These are phyloP conservation scores for Saccharomycopsis fodiens DNA, from an alignment of 805 yeast species.

Conservation along the genomic window DNA sequence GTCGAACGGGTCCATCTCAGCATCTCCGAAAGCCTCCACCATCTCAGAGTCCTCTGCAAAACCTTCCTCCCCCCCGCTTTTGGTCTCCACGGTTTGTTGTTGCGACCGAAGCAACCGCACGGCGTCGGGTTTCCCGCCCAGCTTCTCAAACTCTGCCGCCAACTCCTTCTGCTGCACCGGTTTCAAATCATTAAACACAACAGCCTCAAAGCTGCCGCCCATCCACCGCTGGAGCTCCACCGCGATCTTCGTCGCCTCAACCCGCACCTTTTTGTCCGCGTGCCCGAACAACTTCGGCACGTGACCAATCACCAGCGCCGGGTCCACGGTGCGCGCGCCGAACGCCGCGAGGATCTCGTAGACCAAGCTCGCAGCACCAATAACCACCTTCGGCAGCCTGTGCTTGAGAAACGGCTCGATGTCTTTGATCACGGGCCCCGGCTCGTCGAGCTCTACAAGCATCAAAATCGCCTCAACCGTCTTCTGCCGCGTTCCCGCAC, in stretches of 20 bases:
- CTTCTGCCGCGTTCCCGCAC: slow-evolving; percentile 65
- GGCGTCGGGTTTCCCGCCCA: slow-evolving; percentile 39
- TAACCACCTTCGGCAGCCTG: slow-evolving; percentile 69
- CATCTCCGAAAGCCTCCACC: slow-evolving; percentile 22
- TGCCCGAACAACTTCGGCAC: slow-evolving; percentile 72
- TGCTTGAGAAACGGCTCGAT: slow-evolving; percentile 55
- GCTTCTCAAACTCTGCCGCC: slow-evolving; percentile 54
- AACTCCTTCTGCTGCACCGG: slow-evolving; percentile 90
- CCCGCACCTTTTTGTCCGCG: slow-evolving; percentile 80
- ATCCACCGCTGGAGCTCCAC: slow-evolving; percentile 69
- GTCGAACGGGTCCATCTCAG: slow-evolving; percentile 56
- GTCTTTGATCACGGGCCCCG: slow-evolving; percentile 60
- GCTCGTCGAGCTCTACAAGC: slow-evolving; percentile 58
- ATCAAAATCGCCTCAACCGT: slow-evolving; percentile 54
- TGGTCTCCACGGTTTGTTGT: slow-evolving; percentile 26
- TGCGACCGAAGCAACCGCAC: slow-evolving; percentile 49
- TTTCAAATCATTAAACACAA: slow-evolving; percentile 65
- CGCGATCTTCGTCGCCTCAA: slow-evolving; percentile 62
- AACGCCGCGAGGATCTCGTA: slow-evolving; percentile 46
- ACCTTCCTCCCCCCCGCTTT: slow-evolving; percentile 23
- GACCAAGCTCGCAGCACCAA: slow-evolving; percentile 55
- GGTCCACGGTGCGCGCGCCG: slow-evolving; percentile 57
- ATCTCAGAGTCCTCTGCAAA: slow-evolving; percentile 35
- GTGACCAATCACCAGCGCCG: slow-evolving; percentile 47
- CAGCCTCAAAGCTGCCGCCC: slow-evolving; percentile 51